Evolutionary conservation across 2,329 filamentous ascomycete genomes (phyloP).

Genomic region (Phaeosphaeria sp.): DNA sequence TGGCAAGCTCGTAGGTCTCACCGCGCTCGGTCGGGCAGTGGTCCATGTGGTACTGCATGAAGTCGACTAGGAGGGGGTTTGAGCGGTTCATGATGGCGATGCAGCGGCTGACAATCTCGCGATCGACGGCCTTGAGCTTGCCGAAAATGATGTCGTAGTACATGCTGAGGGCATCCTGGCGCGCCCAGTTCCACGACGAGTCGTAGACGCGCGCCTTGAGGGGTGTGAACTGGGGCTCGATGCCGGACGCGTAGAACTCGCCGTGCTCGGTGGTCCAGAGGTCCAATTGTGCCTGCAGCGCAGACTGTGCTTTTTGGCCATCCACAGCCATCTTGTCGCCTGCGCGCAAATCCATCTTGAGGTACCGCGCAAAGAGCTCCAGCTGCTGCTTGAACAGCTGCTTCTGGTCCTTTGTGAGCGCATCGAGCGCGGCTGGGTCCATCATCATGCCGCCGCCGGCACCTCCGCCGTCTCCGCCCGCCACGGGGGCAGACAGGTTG

Average conservation of each 20-base stretch:
- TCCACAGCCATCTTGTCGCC: conserved; percentile 92
- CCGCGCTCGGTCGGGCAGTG: conserved; percentile 96
- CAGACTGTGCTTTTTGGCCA: conserved; percentile 82
- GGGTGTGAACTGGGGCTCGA: conserved; percentile 90
- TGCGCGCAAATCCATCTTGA: conserved; percentile 96
- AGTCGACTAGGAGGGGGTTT: conserved; percentile 92
- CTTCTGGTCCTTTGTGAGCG: conserved; percentile 94
- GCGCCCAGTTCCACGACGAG: conserved; percentile 99
- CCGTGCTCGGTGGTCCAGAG: conserved; percentile 95
- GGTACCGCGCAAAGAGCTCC: conserved; percentile 90
- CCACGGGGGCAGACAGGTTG: conserved; percentile 74
- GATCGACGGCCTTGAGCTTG: conserved; percentile 87
- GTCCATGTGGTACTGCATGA: conserved; percentile 99
- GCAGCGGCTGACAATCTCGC: conserved; percentile 97
- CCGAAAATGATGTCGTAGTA: conserved; percentile 99
- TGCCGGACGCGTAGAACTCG: conserved; percentile 93
- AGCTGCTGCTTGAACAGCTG: conserved; percentile 98
- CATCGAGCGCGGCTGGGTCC: conserved; percentile 96
- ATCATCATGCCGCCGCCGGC: conserved; percentile 95
- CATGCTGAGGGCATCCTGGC: conserved; percentile 97
- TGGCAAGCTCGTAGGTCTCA: conserved; percentile 97
- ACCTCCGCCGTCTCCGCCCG: conserved; percentile 74
- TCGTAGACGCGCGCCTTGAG: conserved; percentile 97
- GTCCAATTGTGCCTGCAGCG: conserved; percentile 91
- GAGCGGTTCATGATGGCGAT: conserved; percentile 99